Percentiles rank a stretch among this genome's conserved stretches.
Conservation (phyloP, 2,329 filamentous ascomycete species). For the Rhytidhysteron rufulum region DNA sequence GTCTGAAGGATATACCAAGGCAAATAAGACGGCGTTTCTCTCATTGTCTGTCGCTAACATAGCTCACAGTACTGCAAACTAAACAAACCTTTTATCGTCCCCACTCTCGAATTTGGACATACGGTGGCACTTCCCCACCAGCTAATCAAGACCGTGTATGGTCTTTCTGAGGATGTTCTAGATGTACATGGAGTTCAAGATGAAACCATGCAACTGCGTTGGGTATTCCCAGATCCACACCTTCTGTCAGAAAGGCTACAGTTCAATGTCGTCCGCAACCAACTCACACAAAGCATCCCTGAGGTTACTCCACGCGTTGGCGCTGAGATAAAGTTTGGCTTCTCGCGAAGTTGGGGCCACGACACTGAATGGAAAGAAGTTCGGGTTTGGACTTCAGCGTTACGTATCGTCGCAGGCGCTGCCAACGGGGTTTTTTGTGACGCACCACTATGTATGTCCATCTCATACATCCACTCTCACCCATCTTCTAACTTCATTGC, state of each 20-base stretch:
- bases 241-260: not conserved
- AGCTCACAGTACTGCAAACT: not conserved
- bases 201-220: not conserved
- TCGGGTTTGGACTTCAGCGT: constrained; percentile 11
- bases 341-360: constrained; percentile 10
- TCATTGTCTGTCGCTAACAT: not conserved
- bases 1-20: not conserved
- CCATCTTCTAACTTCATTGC: not conserved
- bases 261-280: constrained; percentile 5
- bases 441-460: constrained; percentile 11
- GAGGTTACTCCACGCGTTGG: constrained; percentile 13
- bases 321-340: constrained; percentile 11
- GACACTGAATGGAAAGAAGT: constrained; percentile 12
- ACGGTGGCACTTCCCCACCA: not conserved
- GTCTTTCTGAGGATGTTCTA: not conserved
- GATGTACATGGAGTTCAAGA: not conserved
- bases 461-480: not conserved
- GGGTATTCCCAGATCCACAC: not conserved
- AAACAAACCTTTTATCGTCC: not conserved
- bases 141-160: not conserved
- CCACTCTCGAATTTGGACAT: not conserved
- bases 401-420: constrained; percentile 12
- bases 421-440: constrained; percentile 14
- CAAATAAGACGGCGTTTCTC: not conserved
- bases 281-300: constrained; percentile 13